phyloP scores from a whole-genome alignment of 495 filamentous ascomycete genomes.

The Aspergillus steynii region DNA sequence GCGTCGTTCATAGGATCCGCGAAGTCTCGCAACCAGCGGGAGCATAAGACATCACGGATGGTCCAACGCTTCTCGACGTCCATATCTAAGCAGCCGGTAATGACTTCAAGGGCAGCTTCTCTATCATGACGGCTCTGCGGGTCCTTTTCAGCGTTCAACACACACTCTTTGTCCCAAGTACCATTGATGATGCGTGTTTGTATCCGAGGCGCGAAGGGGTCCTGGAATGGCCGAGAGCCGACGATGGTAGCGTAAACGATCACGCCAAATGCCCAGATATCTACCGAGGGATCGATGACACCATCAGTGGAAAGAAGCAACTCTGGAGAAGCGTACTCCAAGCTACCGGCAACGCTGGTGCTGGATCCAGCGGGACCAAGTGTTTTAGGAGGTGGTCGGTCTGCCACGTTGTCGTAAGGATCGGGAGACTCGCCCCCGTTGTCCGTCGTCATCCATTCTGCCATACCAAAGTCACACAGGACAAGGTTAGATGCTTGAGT shows the following conservation, averaged over 20 bases:
- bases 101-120: slow-evolving; percentile 50
- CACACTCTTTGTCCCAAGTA: slow-evolving; percentile 57
- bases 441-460: slow-evolving; percentile 66
- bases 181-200: slow-evolving; percentile 61
- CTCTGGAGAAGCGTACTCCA: slow-evolving; percentile 69
- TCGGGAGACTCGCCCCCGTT: slow-evolving; percentile 49
- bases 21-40: slow-evolving; percentile 54
- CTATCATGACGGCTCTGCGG: slow-evolving; percentile 23
- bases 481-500: slow-evolving; percentile 55
- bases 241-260: slow-evolving; percentile 63
- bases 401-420: slow-evolving; percentile 48
- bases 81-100: slow-evolving; percentile 55
- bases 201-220: slow-evolving; percentile 59
- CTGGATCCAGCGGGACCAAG: slow-evolving; percentile 59
- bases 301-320: slow-evolving; percentile 49
- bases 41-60: slow-evolving; percentile 53
- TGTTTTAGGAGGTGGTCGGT: slow-evolving; percentile 46
- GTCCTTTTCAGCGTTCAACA: slow-evolving; percentile 39
- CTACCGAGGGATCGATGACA: slow-evolving; percentile 57
- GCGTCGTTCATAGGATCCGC: slow-evolving; percentile 29
- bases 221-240: slow-evolving; percentile 68
- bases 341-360: slow-evolving; percentile 59
- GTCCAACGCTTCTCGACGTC: slow-evolving; percentile 52
- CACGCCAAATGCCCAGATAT: slow-evolving; percentile 75
- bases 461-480: slow-evolving; percentile 76